A percentile compares a stretch with the other conserved stretches of the same genome.
Conservation (phyloP, 768 basidiomycete genomes). For the Panaeolus cyanescens region DNA sequence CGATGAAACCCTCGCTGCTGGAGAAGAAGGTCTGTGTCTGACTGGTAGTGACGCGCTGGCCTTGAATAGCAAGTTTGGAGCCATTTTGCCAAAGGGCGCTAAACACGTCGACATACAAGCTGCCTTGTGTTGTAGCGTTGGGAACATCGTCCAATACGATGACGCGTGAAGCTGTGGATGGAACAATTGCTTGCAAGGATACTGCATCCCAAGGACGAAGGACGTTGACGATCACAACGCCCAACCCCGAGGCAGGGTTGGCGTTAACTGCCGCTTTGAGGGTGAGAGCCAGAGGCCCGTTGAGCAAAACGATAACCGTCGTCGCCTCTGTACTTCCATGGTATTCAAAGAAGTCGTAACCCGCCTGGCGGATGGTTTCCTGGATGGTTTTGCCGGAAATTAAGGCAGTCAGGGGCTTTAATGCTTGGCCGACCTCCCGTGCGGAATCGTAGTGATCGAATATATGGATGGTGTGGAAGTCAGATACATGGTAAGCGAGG, state of each 20-base stretch:
- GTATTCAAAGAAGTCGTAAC: slow-evolving; percentile 82
- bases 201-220: slow-evolving; percentile 80
- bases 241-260: slow-evolving; percentile 48
- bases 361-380: slow-evolving; percentile 53
- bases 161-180: slow-evolving; percentile 55
- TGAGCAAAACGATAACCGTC: slow-evolving; percentile 70
- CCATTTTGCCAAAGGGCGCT: slow-evolving; percentile 48
- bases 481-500: slow-evolving; percentile 69
- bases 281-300: slow-evolving; percentile 73
- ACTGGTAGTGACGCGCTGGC: slow-evolving; percentile 60
- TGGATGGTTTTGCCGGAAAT: slow-evolving; percentile 34
- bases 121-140: slow-evolving; percentile 58
- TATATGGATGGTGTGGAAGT: slow-evolving; percentile 79
- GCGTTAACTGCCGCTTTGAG: slow-evolving; percentile 50
- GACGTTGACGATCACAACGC: slow-evolving; percentile 74
- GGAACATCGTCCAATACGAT: slow-evolving; percentile 83
- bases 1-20: slow-evolving; percentile 41
- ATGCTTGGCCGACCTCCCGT: slow-evolving; percentile 70
- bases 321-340: slow-evolving; percentile 62
- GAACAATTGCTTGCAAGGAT: slow-evolving; percentile 61
- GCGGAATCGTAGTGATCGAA: slow-evolving; percentile 85
- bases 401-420: slow-evolving; percentile 38
- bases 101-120: slow-evolving; percentile 74
- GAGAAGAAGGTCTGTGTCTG: slow-evolving; percentile 55
- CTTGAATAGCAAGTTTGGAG: slow-evolving; percentile 42